phyloP scores from a whole-genome alignment of 2,329 filamentous ascomycete species.

The Hypoxylon sp. region DNA sequence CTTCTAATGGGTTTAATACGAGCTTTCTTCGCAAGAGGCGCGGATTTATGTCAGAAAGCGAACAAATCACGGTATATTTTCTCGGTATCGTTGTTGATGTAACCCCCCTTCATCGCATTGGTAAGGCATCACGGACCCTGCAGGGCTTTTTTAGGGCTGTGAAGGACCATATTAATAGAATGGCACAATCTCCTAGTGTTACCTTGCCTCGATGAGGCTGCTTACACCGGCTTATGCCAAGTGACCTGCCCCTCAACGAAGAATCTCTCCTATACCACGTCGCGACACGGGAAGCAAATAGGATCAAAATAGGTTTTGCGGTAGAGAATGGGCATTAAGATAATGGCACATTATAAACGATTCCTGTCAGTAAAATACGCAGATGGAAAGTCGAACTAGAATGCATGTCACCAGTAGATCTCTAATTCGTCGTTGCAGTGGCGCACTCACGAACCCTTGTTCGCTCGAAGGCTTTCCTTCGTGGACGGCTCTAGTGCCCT shows the following conservation, averaged over 20 bases:
- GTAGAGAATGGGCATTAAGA: background rate
- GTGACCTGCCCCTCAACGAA: background rate
- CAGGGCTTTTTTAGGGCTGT: background rate
- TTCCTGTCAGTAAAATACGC: background rate
- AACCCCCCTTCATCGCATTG: conserved; percentile 6
- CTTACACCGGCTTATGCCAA: background rate
- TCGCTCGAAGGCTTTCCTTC: too few relatives aligned
- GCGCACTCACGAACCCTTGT: background rate
- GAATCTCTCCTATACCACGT: background rate
- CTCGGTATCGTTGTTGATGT: background rate
- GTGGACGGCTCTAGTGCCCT: background rate
- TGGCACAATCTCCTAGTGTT: background rate
- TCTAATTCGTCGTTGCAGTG: background rate
- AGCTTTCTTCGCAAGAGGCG: background rate
- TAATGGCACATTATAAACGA: background rate
- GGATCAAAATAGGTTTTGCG: background rate
- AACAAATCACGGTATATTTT: background rate
- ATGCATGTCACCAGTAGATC: background rate
- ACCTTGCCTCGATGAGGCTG: background rate
- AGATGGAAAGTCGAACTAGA: background rate
- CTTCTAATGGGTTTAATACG: background rate
- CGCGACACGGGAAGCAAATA: background rate
- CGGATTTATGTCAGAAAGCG: background rate
- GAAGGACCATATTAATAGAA: background rate
- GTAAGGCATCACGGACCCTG: background rate